phyloP scores from a whole-genome alignment of 768 basidiomycete species.

The Podaxis sp. region DNA sequence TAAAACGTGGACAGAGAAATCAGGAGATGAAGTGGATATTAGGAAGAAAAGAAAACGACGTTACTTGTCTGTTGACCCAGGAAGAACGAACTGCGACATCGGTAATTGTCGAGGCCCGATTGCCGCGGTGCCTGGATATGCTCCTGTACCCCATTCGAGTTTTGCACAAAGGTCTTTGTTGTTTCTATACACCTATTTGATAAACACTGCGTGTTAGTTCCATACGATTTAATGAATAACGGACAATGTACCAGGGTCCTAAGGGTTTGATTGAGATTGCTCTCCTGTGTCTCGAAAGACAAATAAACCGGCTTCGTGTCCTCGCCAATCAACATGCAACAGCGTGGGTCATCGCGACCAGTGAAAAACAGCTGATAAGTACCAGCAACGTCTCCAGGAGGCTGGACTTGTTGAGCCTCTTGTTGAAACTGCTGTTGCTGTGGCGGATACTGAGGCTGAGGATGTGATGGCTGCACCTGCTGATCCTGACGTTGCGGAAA shows the following conservation, averaged over 20 bases:
- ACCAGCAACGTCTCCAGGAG: constrained; percentile 25
- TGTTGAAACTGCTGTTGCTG: constrained; percentile 2
- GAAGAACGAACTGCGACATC: constrained; percentile 61
- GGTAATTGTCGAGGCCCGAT: constrained; percentile 53
- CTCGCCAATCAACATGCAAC: constrained; percentile 66
- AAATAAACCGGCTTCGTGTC: constrained; percentile 58
- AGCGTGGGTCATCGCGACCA: constrained; percentile 65
- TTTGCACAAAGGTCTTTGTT: constrained; percentile 47
- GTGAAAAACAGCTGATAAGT: constrained; percentile 67
- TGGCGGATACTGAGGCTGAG: constrained; percentile 1
- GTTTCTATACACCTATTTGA: constrained; percentile 41
- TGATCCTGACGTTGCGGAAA: neutral
- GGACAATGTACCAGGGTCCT: constrained; percentile 46
- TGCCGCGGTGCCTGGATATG: constrained; percentile 53
- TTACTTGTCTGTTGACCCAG: constrained; percentile 52
- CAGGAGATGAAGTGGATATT: constrained; percentile 1
- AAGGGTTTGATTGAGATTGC: constrained; percentile 37
- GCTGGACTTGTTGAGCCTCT: neutral
- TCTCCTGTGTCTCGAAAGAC: constrained; percentile 61
- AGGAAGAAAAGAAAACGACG: constrained; percentile 14
- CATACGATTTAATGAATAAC: constrained; percentile 15
- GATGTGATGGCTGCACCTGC: constrained; percentile 1
- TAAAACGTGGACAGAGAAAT: constrained; percentile 15
- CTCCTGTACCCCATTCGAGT: constrained; percentile 50
- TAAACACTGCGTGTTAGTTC: constrained; percentile 14